Evolutionary conservation across 2,329 filamentous ascomycete species (phyloP), one percentile per base, ranked within the genome.

Genomic region (Colletotrichum falcatum): DNA sequence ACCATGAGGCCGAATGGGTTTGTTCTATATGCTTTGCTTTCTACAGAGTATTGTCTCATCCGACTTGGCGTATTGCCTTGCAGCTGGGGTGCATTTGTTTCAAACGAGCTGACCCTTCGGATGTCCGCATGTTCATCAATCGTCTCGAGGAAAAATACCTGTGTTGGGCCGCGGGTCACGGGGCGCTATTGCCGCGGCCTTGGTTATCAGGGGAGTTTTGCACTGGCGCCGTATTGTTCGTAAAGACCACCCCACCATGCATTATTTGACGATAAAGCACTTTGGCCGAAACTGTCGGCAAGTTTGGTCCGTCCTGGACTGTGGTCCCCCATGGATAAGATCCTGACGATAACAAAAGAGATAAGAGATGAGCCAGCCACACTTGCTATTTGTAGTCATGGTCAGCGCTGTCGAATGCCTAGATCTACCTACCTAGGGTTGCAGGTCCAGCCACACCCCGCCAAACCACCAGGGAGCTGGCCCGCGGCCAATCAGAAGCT

Each of bases 401-500:
- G 51, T 23, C 28, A 23, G 28, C 30, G 20, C 51, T 28, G n/a
- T 26, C 48, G 54, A 37, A 51, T 48, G 44, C n/a, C n/a, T 60
- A 28, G 9, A 48, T 12, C n/a, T n/a, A n/a, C n/a, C n/a, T n/a
- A n/a, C n/a, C 46, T 44, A 35, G 37, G 61, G 28, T 62, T 51
- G 42, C n/a, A 37, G 23, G 48, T 44, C 42, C 56, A 70, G 64
- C 58, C 44, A 49, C 58, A 62, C 68, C 58, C 68, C 68, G 68
- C 68, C 68, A 68, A 68, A 63, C 58, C 65, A 54, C 30, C 64
- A 33, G 30, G 26, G 11, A 63, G 20, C 55, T 53, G 12, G 58
- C 44, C 23, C 18, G n/a, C 46, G 33, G 20, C 68, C 68, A 71
- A 71, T 71, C 68, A 71, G 35, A 54, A 67, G 58, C 53, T 68